Evolutionary conservation across 2,329 filamentous ascomycete genomes (phyloP), one percentile per base, ranked within the genome.

Genomic region (Gremmenia infestans): DNA sequence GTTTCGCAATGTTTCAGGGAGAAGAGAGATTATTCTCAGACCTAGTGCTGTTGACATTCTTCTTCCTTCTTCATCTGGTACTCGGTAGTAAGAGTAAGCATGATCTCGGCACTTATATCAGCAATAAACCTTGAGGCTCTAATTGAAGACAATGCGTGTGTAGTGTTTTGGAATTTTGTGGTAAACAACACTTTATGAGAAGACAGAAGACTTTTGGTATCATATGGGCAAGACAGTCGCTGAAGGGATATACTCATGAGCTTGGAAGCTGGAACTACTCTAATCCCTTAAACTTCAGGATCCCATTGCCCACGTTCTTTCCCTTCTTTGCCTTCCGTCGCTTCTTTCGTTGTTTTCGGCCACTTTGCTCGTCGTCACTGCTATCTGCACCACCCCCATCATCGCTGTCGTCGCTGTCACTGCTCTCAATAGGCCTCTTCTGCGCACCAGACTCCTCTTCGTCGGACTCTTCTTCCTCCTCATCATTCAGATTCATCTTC

Each of bases 401-500:
- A 8, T 66, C 66, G 43, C 63, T 65, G 50, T 62, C 64, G 37
- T 65, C 67, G 37, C 59, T 64, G 36, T 60, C 63, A 32, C 60
- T 62, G 14, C 51, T 59, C 14, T 50, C 57, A 12, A 58, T 23
- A 37, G 49, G 19, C 54, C 69, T 65, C 61, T 74, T 73, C 74
- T 79, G 67, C 75, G 78, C 69, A 70, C 76, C 74, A 48, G 74
- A 77, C 9, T 73, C 71, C 3, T 68, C 64, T 22, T 76, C 72
- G 5, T 79, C 76, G 0, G 73, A 78, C 1, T 78, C 78, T 0
- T 81, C 80, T 0, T 76, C 76, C 1, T 70, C 70, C 32, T 70
- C 66, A 2, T 74, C 76, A 22, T 80, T 78, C 2, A 78, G 70
- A 55, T 76, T 77, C n/a, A 81, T 76, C 58, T 86, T 81, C 68